phyloP scores from a whole-genome alignment of 2,329 filamentous ascomycete genomes.

The Aspergillus brunneoviolaceus region DNA sequence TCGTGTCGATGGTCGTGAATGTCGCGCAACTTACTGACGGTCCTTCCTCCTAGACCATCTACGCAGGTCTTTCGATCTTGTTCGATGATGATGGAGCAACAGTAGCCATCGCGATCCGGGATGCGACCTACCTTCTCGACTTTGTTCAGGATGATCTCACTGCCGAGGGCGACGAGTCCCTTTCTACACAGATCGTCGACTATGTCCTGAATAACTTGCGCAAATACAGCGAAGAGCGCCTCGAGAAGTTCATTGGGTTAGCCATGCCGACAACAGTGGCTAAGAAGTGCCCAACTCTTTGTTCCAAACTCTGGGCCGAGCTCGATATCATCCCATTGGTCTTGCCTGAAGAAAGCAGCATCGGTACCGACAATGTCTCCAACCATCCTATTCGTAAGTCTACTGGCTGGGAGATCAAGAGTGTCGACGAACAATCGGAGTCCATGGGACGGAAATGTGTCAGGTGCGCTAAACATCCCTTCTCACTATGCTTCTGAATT shows the following conservation, averaged over 20 bases:
- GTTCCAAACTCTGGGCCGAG: constrained; percentile 71
- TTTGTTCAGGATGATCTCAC: constrained; percentile 64
- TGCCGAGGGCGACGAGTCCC: constrained; percentile 41
- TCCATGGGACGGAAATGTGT: constrained; percentile 78
- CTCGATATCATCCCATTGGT: constrained; percentile 74
- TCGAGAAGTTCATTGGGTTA: constrained; percentile 72
- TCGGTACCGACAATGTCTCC: constrained; percentile 15
- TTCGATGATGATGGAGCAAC: constrained; percentile 49
- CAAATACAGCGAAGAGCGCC: constrained; percentile 63
- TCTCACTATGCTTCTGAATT: neutral
- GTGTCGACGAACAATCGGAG: constrained; percentile 78
- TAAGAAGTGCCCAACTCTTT: constrained; percentile 62
- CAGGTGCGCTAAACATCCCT: constrained; percentile 48
- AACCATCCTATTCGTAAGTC: constrained; percentile 29
- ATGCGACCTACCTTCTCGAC: constrained; percentile 72
- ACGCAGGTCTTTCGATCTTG: constrained; percentile 41
- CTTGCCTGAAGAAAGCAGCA: constrained; percentile 44
- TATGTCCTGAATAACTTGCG: constrained; percentile 59
- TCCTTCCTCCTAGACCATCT: constrained; percentile 36
- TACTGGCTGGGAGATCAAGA: constrained; percentile 51
- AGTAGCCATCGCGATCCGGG: constrained; percentile 69
- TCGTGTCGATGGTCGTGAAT: neutral
- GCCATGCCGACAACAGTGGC: constrained; percentile 65
- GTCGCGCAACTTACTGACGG: neutral
- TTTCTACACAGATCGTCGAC: constrained; percentile 54